A percentile compares a stretch with the other conserved stretches of the same genome.
Evolutionary conservation across 228 moss, liverwort and hornwort genomes (phyloP).

Genomic region (Sphagnum magellanicum): DNA sequence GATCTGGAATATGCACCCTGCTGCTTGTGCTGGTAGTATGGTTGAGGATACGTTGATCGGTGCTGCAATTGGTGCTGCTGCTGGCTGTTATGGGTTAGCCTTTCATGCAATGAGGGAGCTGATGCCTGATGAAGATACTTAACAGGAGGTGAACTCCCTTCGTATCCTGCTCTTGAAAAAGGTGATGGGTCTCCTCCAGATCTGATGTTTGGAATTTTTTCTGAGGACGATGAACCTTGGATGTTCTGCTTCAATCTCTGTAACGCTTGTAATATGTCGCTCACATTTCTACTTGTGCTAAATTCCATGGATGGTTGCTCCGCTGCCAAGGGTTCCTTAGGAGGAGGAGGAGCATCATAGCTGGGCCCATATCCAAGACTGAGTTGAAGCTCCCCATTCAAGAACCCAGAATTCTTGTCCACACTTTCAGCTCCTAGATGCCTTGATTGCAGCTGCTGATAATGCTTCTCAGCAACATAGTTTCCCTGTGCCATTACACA

Average conservation of each 20-base stretch:
- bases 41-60: too few species aligned
- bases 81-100: too few species aligned
- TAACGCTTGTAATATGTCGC: constrained; percentile 43
- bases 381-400: constrained; percentile 19
- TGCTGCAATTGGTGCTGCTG: too few species aligned
- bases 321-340: constrained; percentile 22
- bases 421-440: too few species aligned
- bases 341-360: constrained; percentile 22
- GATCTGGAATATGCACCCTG: too few species aligned
- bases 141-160: neutral
- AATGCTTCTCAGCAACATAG: too few species aligned
- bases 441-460: too few species aligned
- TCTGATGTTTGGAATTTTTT: neutral
- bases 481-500: too few species aligned
- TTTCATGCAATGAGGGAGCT: too few species aligned
- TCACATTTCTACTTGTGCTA: constrained; percentile 28
- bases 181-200: neutral
- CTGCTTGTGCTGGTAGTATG: too few species aligned
- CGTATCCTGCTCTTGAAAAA: neutral
- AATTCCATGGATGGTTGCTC: constrained; percentile 14
- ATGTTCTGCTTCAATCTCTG: constrained; percentile 46
- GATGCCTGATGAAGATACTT: neutral
- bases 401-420: too few species aligned
- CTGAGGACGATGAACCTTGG: constrained; percentile 20
- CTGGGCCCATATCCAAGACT: constrained; percentile 49